Conservation (phyloP, 352 stramenopile species). For the Globisporangium parvum region DNA sequence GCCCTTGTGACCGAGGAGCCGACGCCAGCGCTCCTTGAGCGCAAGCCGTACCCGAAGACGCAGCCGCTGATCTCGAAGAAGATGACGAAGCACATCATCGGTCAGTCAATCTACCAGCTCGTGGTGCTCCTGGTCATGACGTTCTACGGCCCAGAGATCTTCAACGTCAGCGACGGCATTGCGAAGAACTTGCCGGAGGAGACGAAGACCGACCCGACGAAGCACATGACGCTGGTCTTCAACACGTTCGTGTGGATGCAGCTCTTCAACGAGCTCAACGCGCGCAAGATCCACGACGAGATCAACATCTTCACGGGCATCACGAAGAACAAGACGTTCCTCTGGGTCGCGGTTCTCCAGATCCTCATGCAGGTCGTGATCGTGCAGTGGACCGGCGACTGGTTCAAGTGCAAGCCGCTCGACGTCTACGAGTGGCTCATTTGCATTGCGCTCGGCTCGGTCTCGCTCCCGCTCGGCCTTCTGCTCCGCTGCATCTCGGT, state of each 20-base stretch:
- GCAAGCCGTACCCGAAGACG: constrained; percentile 87
- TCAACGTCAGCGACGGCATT: constrained; percentile 37
- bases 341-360: constrained; percentile 88
- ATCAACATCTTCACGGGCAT: constrained; percentile 94
- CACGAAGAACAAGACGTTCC: constrained; percentile 89
- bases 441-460: constrained; percentile 47
- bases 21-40: constrained; percentile 78
- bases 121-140: constrained; percentile 74
- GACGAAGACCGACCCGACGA: constrained; percentile 36
- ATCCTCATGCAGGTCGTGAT: constrained; percentile 91
- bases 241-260: constrained; percentile 96
- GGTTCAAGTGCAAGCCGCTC: constrained; percentile 52
- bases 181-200: constrained; percentile 29
- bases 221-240: constrained; percentile 96
- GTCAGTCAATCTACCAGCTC: constrained; percentile 90
- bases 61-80: constrained; percentile 88
- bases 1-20: constrained; percentile 94
- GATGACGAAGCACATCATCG: constrained; percentile 94
- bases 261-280: constrained; percentile 85
- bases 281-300: constrained; percentile 87
- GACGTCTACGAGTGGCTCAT: constrained; percentile 37
- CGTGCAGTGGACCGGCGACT: constrained; percentile 89
- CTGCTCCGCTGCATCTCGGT: constrained; percentile 45
- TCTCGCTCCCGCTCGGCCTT: constrained; percentile 47
- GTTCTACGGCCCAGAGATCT: constrained; percentile 65